phyloP scores from a whole-genome alignment of 495 filamentous ascomycete species.

The Penicillium dipodomyicola region DNA sequence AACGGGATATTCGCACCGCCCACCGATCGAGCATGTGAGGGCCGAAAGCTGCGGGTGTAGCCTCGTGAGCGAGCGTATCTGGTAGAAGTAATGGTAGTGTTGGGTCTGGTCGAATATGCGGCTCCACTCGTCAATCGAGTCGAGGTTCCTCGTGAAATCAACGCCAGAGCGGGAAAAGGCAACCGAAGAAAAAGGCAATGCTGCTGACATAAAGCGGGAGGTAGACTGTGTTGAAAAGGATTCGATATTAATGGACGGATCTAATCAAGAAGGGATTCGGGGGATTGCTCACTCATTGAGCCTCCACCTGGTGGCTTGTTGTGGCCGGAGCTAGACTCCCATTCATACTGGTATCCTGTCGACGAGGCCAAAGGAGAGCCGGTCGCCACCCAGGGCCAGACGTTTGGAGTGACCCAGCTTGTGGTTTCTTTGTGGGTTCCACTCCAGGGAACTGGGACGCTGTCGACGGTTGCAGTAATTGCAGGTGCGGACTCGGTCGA shows the following conservation, averaged over 20 bases:
- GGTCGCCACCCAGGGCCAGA: constrained; percentile 61
- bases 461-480: constrained; percentile 54
- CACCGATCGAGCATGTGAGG: constrained; percentile 21
- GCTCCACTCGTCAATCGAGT: constrained; percentile 10
- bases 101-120: constrained; percentile 5
- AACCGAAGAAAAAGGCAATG: constrained; percentile 44
- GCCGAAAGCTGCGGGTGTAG: constrained; percentile 1
- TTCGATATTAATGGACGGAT: constrained; percentile 16
- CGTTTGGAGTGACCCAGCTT: constrained; percentile 49
- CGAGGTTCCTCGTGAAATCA: constrained; percentile 22
- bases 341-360: constrained; percentile 63
- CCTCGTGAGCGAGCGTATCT: background rate
- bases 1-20: constrained; percentile 14
- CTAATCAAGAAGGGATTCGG: constrained; percentile 14
- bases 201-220: constrained; percentile 49
- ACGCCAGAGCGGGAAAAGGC: constrained; percentile 47
- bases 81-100: constrained; percentile 1
- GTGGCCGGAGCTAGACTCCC: constrained; percentile 69
- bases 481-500: constrained; percentile 48
- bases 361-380: constrained; percentile 41
- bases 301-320: constrained; percentile 45
- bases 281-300: constrained; percentile 51
- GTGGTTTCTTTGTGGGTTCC: constrained; percentile 60
- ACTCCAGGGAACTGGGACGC: constrained; percentile 58
- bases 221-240: constrained; percentile 39